Evolutionary conservation across 2,329 filamentous ascomycete genomes (phyloP).

Genomic region (Onygena corvina): DNA sequence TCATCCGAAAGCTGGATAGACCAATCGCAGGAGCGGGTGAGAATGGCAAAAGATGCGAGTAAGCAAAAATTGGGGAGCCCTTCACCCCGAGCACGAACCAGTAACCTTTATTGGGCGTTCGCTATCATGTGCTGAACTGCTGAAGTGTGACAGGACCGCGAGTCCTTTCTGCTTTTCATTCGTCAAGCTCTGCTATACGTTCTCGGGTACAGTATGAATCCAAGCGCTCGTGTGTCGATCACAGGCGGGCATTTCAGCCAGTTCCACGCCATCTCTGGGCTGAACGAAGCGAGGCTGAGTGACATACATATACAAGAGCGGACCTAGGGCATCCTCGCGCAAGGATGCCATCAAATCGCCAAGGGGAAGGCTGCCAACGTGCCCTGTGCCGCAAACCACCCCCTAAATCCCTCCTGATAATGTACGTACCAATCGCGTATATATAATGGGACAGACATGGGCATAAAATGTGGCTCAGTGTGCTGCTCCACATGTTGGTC

Average conservation of each 20-base stretch:
- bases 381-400: too few species aligned
- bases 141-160: neutral
- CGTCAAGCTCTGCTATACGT: neutral
- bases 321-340: neutral
- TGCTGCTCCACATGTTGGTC: conserved; percentile 3
- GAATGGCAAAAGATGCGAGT: neutral
- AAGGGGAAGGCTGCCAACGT: neutral
- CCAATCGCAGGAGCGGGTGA: neutral
- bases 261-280: neutral
- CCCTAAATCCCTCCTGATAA: too few species aligned
- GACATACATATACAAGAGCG: neutral
- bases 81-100: neutral
- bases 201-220: neutral
- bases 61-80: neutral
- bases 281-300: conserved; percentile 5
- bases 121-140: neutral
- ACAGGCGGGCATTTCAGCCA: neutral
- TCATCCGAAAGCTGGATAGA: neutral
- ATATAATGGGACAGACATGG: too few species aligned
- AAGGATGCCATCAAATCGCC: neutral
- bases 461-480: neutral
- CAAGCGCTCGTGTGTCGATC: neutral
- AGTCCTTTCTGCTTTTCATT: neutral
- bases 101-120: neutral
- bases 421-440: too few species aligned